Conservation (phyloP, 345 rosid species). For the Trapa bicornis region DNA sequence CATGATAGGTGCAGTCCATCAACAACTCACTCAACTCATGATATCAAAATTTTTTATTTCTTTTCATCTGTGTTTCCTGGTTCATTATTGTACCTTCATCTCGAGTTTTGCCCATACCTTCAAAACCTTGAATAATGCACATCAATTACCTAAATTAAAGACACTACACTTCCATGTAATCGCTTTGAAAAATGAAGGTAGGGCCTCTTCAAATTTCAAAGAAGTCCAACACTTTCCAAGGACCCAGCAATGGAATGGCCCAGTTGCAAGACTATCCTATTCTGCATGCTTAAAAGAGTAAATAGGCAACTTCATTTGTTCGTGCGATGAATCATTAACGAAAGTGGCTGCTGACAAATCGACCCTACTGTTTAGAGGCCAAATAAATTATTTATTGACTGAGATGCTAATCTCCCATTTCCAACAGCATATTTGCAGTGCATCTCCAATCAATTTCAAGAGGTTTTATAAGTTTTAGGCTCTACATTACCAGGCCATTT, state of each 20-base stretch:
- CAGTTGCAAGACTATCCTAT: not conserved
- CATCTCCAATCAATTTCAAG: no score
- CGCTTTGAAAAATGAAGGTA: not conserved
- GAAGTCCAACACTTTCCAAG: constrained; percentile 1
- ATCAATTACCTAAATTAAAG: not conserved
- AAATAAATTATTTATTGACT: no score
- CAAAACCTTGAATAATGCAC: constrained; percentile 3
- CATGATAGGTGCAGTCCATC: constrained; percentile 6
- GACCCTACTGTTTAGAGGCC: no score
- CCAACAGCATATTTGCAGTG: no score
- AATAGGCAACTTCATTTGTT: no score
- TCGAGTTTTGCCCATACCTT: constrained; percentile 4
- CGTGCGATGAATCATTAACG: no score
- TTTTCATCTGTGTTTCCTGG: not conserved
- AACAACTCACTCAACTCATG: constrained; percentile 11
- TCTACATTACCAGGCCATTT: no score
- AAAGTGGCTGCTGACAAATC: no score
- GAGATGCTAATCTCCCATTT: no score
- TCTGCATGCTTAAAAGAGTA: no score
- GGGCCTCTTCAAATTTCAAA: no score
- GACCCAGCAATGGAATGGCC: not conserved
- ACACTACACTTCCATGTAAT: not conserved
- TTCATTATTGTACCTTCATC: not conserved
- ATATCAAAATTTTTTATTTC: constrained; percentile 2
- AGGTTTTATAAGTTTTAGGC: no score